Base-by-base conservation (phyloP, 1,284 basidiomycete species). In the Apiotrichum montevideense region DNA sequence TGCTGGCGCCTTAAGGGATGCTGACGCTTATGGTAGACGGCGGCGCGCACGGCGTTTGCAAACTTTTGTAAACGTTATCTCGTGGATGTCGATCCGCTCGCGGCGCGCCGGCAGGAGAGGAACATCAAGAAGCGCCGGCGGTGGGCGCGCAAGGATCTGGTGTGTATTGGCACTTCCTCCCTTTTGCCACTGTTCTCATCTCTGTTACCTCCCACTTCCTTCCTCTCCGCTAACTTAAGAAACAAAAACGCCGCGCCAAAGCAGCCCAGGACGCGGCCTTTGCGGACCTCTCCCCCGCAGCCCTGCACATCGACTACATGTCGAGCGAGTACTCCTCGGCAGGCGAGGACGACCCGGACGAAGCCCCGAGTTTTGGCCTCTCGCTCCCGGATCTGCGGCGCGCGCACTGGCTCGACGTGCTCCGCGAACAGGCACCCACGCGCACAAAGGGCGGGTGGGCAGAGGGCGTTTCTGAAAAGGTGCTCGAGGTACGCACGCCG, bases 401-500 rank as follows among this genome's bases (percentile, higher is more conserved):
- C 6, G 13, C 39, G 6, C 54, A 62, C 13, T 58, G 60, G 55
- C 51, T 57, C 21, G 49, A 54, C 6, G 51, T 54, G 29, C 35
- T 62, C 29, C 48, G 46, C 2, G 35, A 52, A 8, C 43, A 52
- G 37, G 33, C 50, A 5, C 54, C 51, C 4, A 56, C 52, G 7
- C 35, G 47, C 21, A 29, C 37, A 42, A 39, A 87, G 48, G 93
- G 92, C 75, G 81, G 77, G 0, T 67, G 64, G 64, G 65, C 64
- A 1, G 61, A 66, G 1, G 48, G 79, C 77, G 63, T 83, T 76
- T 78, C 80, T 56, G 82, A 83, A 55, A 86, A 85, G 39, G 87
- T 88, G 0, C 67, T 90, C 65, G 90, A 93, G 42, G 92, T 96
- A 8, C 64, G 75, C 43, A 72, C 69, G 8, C 73, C 74, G 29